Percentiles rank a stretch among this genome's conserved stretches.
Conservation (phyloP, 768 basidiomycete species). For the Royoungia palumana region DNA sequence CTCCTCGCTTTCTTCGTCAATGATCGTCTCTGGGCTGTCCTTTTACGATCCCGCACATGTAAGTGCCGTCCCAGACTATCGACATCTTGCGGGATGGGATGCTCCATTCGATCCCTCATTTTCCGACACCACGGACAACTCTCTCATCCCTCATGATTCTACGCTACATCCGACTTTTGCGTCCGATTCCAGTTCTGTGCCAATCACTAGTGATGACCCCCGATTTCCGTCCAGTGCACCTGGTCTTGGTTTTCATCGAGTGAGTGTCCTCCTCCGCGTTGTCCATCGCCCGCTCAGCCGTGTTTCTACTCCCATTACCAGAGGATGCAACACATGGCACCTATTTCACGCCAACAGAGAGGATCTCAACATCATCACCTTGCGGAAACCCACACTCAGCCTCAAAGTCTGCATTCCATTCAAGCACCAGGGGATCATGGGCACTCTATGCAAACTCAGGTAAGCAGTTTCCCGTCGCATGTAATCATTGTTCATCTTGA, state of each 20-base stretch:
- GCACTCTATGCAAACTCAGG: constrained; percentile 1
- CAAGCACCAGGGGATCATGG: too few relatives aligned
- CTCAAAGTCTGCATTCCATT: background rate
- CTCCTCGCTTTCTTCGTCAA: constrained; percentile 19
- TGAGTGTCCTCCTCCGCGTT: background rate
- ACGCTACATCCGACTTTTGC: background rate
- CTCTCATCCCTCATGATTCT: background rate
- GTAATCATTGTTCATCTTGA: background rate
- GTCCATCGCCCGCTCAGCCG: background rate
- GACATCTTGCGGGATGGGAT: constrained; percentile 37
- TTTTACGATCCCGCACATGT: constrained; percentile 50
- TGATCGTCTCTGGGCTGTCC: constrained; percentile 54
- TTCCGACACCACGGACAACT: background rate
- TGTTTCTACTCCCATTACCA: background rate
- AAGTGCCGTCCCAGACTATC: constrained; percentile 38
- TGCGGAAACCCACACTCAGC: background rate
- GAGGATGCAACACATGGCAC: constrained; percentile 5
- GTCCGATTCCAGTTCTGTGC: background rate
- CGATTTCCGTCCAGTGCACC: background rate
- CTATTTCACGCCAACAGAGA: constrained; percentile 9
- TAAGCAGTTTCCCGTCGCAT: background rate
- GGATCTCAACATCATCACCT: background rate
- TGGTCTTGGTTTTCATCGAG: background rate
- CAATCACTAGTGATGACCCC: background rate
- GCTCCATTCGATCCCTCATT: constrained; percentile 14